Conservation (phyloP, 2,329 filamentous ascomycete genomes). For the Hymenotorrendiella dingleyae region DNA sequence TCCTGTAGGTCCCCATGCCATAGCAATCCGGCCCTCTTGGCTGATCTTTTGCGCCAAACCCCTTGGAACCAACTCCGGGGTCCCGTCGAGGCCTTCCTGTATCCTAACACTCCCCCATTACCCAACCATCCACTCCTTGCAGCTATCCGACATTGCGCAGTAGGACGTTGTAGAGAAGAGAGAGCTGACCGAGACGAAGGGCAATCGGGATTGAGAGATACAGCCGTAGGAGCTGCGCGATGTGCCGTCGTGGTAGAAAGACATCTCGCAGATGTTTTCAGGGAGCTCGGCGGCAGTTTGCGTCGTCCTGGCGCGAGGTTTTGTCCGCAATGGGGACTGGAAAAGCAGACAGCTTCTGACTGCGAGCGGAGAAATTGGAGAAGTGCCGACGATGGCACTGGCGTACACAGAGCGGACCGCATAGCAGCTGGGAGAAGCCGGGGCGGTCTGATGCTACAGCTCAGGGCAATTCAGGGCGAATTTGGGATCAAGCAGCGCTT, state of each 20-base stretch:
- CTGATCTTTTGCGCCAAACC: conserved; percentile 23
- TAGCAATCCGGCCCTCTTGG: too few species aligned
- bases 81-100: conserved; percentile 17
- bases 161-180: conserved; percentile 3
- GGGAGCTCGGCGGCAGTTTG: not conserved
- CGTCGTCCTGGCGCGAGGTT: conserved; percentile 1
- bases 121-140: conserved; percentile 1
- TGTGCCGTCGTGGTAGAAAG: conserved; percentile 18
- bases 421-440: conserved; percentile 30
- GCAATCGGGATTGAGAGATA: conserved; percentile 24
- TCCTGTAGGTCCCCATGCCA: conserved; percentile 45
- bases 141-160: not conserved
- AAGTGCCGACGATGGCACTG: conserved; percentile 48
- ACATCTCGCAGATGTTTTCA: conserved; percentile 14
- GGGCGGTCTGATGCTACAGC: too few species aligned
- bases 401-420: conserved; percentile 25
- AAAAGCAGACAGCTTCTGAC: conserved; percentile 52
- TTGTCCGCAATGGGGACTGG: conserved; percentile 36
- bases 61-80: conserved; percentile 21
- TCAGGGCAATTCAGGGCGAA: too few species aligned
- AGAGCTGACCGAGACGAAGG: conserved; percentile 17
- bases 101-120: conserved; percentile 3
- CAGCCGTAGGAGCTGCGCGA: conserved; percentile 18
- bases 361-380: conserved; percentile 70
- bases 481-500: too few species aligned